Evolutionary conservation across 139 green algal species (phyloP), one percentile per base, ranked within the genome.

Genomic region (Chlamydomonas incerta): DNA sequence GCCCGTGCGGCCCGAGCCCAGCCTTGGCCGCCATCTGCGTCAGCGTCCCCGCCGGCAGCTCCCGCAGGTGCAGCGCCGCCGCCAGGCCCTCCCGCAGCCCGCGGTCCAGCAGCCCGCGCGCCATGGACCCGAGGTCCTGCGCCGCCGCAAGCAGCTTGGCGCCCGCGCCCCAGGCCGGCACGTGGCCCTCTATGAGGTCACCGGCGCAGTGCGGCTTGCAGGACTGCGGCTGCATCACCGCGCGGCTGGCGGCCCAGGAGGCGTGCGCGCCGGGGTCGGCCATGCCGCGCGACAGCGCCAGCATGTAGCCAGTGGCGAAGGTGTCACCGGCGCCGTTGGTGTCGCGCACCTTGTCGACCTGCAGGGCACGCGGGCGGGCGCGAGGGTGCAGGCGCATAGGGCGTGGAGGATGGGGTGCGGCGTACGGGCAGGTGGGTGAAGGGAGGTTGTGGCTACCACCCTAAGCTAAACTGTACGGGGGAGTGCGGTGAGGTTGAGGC

Each of bases 321-420:
- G 92, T 95, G 87, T 98, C 95, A 0, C 95, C 95, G 8, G 95
- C 95, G 23, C 95, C 95, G 72, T 98, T 98, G 35, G 94, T 98
- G 87, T 98, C 94, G 58, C 92, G 84, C 58, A 92, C 88, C n/a
- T 74, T 74, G 35, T 90, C 85, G 35, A 95, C 89, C 74, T 93
- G 87, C 41, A 68, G 20, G 24, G 65, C 55, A 20, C 21, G 84
- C 70, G 37, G 35, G 29, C 11, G 69, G 50, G 67, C 34, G 72
- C 82, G 0, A n/a, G 70, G 58, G 47, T 63, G 62, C 13, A 52
- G 65, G 33, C 41, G 65, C 33, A 34, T 21, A 46, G 63, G 58
- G 29, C 9, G n/a, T n/a, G n/a, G n/a, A n/a, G n/a, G n/a, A n/a
- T n/a, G n/a, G n/a, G n/a, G n/a, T n/a, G n/a, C n/a, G n/a, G n/a